Evolutionary conservation across 1,284 basidiomycete genomes (phyloP).

Genomic region (Caloboletus firmus): DNA sequence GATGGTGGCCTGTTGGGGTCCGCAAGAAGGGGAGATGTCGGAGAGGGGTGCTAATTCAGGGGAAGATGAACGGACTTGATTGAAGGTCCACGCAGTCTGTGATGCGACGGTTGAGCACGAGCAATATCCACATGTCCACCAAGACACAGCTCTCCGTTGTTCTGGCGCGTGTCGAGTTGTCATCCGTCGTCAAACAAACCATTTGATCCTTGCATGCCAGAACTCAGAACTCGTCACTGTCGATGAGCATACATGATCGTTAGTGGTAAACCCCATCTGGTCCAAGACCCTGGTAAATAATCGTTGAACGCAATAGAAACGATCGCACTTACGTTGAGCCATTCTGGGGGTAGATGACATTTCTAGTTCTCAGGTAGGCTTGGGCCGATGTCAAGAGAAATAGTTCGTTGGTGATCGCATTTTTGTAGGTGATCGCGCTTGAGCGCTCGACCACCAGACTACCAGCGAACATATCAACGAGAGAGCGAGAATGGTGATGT

Average conservation of each 20-base stretch:
- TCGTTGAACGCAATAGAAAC: not conserved
- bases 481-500: conserved; percentile 32
- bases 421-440: conserved; percentile 59
- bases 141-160: conserved; percentile 45
- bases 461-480: not conserved
- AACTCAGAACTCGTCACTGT: conserved; percentile 45
- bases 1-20: conserved; percentile 43
- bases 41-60: not conserved
- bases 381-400: conserved; percentile 51
- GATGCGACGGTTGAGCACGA: conserved; percentile 1
- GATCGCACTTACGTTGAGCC: conserved; percentile 39
- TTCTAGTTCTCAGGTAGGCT: conserved; percentile 43
- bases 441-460: conserved; percentile 59
- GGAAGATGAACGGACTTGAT: conserved; percentile 39
- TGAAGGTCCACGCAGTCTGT: conserved; percentile 57
- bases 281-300: conserved; percentile 23
- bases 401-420: conserved; percentile 57
- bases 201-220: conserved; percentile 49
- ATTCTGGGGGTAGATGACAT: conserved; percentile 45
- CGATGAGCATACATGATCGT: not conserved
- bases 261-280: not conserved
- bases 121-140: not conserved
- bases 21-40: not conserved
- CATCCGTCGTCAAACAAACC: conserved; percentile 55
- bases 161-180: conserved; percentile 39